Conservation (phyloP, 2,329 filamentous ascomycete genomes). For the Gnomoniopsis smithogilvyi region DNA sequence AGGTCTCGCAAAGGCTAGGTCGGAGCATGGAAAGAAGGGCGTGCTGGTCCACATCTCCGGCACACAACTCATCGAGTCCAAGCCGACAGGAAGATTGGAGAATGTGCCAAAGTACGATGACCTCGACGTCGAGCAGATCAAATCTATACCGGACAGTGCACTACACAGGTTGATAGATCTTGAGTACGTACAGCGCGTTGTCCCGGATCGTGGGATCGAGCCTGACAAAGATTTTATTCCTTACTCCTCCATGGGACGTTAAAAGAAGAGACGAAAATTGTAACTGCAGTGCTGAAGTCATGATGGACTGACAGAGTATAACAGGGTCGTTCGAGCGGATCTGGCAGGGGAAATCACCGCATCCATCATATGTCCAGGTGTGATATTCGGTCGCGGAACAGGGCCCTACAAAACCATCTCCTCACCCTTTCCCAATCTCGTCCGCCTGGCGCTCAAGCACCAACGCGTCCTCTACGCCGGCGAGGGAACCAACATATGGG, state of each 20-base stretch:
- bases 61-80: constrained; percentile 8
- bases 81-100: not conserved
- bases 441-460: constrained; percentile 1
- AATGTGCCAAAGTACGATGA: constrained; percentile 1
- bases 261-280: not conserved
- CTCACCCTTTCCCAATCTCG: constrained; percentile 1
- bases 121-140: not conserved
- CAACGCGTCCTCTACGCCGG: not conserved
- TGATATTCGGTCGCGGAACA: constrained; percentile 4
- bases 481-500: constrained; percentile 6
- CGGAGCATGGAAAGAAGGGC: not conserved
- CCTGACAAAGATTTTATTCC: not conserved
- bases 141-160: not conserved
- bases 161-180: not conserved
- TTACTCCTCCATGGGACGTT: not conserved
- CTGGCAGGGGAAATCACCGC: constrained; percentile 1
- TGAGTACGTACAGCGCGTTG: not conserved
- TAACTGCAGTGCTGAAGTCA: not conserved
- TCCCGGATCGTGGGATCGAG: not conserved
- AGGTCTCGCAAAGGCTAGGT: not conserved
- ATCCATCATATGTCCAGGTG: constrained; percentile 5
- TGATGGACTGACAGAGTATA: not conserved
- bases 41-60: constrained; percentile 1
- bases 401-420: constrained; percentile 3
- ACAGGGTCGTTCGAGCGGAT: not conserved